Conservation (phyloP, 1,284 basidiomycete species). For the Fistulinella cinereoalba region DNA sequence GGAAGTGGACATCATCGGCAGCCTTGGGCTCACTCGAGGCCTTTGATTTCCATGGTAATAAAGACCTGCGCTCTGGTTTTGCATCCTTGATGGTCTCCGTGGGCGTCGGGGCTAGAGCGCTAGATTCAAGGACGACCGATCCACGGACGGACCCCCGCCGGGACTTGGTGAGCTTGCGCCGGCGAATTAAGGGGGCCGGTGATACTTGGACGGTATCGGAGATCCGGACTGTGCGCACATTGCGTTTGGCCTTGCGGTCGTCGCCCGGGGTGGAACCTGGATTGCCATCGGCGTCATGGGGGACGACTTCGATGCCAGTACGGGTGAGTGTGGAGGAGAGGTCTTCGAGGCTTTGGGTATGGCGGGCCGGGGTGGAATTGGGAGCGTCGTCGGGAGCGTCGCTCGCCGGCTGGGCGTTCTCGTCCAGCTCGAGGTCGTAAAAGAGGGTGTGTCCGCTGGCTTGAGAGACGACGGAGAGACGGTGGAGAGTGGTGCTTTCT, state of each 20-base stretch:
- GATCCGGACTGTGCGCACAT: conserved; percentile 25
- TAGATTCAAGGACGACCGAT: background rate
- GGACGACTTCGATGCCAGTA: conserved; percentile 15
- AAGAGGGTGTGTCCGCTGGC: conserved; percentile 29
- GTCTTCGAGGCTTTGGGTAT: conserved; percentile 28
- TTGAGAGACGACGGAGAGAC: conserved; percentile 22
- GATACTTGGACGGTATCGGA: conserved; percentile 27
- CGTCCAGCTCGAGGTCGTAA: conserved; percentile 19
- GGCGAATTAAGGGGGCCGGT: conserved; percentile 11
- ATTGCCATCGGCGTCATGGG: background rate
- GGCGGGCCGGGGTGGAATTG: conserved; percentile 6
- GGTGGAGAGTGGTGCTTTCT: conserved; percentile 6
- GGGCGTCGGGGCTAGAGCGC: background rate
- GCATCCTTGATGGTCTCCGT: background rate
- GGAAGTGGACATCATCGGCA: too few species aligned
- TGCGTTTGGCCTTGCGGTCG: conserved; percentile 11
- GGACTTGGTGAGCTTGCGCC: conserved; percentile 26
- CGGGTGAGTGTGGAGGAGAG: conserved; percentile 18
- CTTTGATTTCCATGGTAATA: conserved; percentile 25
- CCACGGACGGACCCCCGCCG: conserved; percentile 7
- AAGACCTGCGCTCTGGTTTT: conserved; percentile 18
- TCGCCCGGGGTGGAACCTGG: background rate
- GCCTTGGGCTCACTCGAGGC: too few species aligned
- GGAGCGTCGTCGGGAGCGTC: background rate
- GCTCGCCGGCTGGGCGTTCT: background rate